These are phyloP conservation scores for Capronia americana DNA, from an alignment of 2,329 filamentous ascomycete species.

Conservation along the genomic window DNA sequence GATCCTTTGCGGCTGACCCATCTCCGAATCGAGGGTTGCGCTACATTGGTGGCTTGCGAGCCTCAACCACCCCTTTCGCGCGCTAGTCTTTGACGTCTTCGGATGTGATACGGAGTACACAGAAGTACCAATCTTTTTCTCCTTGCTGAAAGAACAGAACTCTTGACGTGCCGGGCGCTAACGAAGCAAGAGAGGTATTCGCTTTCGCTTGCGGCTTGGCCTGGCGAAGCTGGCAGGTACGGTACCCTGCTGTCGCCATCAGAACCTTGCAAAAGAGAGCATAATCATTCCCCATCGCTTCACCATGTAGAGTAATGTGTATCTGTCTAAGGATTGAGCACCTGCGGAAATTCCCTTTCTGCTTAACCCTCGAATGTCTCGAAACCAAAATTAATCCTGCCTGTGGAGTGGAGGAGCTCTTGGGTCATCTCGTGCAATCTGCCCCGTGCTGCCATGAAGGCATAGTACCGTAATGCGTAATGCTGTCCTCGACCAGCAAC, in stretches of 20 bases:
- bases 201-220: not conserved
- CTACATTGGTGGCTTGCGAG: constrained; percentile 3
- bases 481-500: no score
- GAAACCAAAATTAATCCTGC: no score
- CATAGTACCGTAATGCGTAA: no score
- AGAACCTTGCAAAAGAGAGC: not conserved
- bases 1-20: not conserved
- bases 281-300: no score
- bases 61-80: not conserved
- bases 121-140: not conserved
- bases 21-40: not conserved
- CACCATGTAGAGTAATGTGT: no score
- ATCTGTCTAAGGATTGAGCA: no score
- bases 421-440: no score
- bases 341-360: no score
- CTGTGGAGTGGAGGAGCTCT: no score
- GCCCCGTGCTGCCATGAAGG: no score
- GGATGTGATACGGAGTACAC: not conserved
- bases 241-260: no score
- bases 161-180: not conserved
- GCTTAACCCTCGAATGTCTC: no score
- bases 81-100: not conserved
- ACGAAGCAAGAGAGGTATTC: not conserved
- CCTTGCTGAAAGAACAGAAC: not conserved
- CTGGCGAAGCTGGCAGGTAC: not conserved